phyloP scores from a whole-genome alignment of 176 grass and related monocot genomes.

The Aegilops speltoides region DNA sequence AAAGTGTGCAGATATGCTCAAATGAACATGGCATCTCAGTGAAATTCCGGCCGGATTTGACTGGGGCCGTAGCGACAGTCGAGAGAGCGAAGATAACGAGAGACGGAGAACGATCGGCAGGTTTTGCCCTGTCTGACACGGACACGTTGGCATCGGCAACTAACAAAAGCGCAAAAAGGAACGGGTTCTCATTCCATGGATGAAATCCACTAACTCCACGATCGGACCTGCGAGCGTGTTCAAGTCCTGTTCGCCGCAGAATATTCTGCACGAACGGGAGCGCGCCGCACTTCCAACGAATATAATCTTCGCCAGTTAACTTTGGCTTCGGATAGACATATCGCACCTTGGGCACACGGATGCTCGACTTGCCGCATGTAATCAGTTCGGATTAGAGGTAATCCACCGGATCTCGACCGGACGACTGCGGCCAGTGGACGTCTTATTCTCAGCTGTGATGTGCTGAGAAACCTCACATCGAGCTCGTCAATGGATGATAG shows the following conservation, averaged over 20 bases:
- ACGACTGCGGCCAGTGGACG: background rate
- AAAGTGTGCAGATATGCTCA: background rate
- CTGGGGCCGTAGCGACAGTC: background rate
- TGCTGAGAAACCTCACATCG: background rate
- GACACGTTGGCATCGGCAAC: background rate
- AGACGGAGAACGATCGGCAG: background rate
- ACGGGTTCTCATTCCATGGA: background rate
- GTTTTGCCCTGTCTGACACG: background rate
- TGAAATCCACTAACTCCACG: background rate
- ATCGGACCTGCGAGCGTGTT: background rate
- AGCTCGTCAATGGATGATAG: background rate
- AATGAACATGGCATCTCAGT: background rate
- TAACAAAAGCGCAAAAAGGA: background rate
- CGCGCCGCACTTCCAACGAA: background rate
- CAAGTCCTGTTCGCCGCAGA: background rate
- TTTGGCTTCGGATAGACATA: background rate
- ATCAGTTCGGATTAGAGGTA: background rate
- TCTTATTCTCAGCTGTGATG: background rate
- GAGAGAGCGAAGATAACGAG: background rate
- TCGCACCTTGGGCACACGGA: background rate
- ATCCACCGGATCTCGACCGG: background rate
- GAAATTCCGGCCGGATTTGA: background rate
- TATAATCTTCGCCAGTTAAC: background rate
- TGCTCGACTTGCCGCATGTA: background rate
- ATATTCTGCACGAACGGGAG: constrained; percentile 12